Base-by-base conservation (phyloP, 208 protist species). In the Vickermania ingenoplastis region DNA sequence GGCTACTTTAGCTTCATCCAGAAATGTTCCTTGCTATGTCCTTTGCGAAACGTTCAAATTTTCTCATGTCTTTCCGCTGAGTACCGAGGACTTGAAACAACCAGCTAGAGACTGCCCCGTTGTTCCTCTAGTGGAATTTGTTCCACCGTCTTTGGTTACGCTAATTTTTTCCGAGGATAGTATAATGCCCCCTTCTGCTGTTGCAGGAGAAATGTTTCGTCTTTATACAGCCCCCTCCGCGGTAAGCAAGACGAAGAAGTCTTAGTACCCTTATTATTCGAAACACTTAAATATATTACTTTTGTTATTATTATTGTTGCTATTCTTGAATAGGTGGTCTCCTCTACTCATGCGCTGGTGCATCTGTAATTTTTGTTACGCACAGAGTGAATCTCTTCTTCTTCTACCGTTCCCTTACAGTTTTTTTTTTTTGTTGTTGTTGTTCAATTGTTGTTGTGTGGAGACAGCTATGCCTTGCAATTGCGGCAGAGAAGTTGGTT, bases 1-100 rank as follows among this genome's bases (percentile, higher is more conserved):
- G 0, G 91, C 97, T 23, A 95, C 98, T 4, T 78, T 99, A 29
- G 97, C 97, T 0, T 75, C 92, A 22, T 91, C 85, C 2, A 82
- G 87, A 27, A 98, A 98, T 53, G 98, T 99, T 59, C 96, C 97
- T 14, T 96, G 98, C 69, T 99, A 99, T 71, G 97, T 99, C 2
- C 92, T 98, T 28, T 97, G 96, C 29, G 98, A 99, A 59, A 97
- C 87, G 28, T 99, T 98, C 67, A 99, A 99, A 68, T 99, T 99
- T 75, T 82, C 80, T 0, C 94, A 97, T 57, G 86, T 96, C 13
- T 99, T 98, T 62, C 98, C 97, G 1, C 78, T 99, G 0, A 91
- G 83, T 50, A 98, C 98, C 22, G 68, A 80, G 2, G 97, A 98
- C 51, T 63, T 98, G 11, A 81, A 77, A 52, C 78, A 93, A 36